Conservation (phyloP, 306 rosid species). For the Corylus americana region DNA sequence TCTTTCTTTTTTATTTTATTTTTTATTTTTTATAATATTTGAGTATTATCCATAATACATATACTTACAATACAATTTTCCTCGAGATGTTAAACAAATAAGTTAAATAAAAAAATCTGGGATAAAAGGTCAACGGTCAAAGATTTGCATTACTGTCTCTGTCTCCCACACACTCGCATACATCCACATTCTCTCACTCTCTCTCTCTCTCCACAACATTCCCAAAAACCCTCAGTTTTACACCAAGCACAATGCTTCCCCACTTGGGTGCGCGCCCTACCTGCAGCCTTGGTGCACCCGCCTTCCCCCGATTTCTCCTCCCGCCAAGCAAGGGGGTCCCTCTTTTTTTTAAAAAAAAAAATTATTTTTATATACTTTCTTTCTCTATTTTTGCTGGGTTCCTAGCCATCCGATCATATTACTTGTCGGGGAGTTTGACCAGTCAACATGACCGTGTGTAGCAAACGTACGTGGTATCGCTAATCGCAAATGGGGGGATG, state of each 20-base stretch:
- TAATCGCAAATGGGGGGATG: neutral
- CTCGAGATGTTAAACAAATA: constrained; percentile 76
- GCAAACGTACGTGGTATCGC: too few relatives aligned
- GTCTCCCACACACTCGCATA: constrained; percentile 51
- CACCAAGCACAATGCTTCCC: constrained; percentile 66
- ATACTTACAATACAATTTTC: constrained; percentile 9
- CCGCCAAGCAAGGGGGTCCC: constrained; percentile 19
- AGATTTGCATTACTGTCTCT: constrained; percentile 63
- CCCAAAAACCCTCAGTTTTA: constrained; percentile 60
- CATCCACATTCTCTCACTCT: constrained; percentile 31
- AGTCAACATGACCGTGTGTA: constrained; percentile 16
- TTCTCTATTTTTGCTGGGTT: neutral
- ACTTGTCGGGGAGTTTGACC: constrained; percentile 46
- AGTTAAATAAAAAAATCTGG: constrained; percentile 15
- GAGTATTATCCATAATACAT: neutral
- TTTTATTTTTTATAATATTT: neutral
- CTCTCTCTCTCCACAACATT: constrained; percentile 43
- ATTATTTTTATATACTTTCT: neutral
- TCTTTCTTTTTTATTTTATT: neutral
- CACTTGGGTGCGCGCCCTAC: constrained; percentile 62
- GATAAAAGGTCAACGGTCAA: constrained; percentile 68
- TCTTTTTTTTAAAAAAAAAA: neutral
- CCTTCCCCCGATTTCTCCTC: constrained; percentile 38
- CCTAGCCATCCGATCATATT: constrained; percentile 40
- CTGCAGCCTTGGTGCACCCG: constrained; percentile 62